Conservation (phyloP, 768 basidiomycete species). For the Auricularia cornea region DNA sequence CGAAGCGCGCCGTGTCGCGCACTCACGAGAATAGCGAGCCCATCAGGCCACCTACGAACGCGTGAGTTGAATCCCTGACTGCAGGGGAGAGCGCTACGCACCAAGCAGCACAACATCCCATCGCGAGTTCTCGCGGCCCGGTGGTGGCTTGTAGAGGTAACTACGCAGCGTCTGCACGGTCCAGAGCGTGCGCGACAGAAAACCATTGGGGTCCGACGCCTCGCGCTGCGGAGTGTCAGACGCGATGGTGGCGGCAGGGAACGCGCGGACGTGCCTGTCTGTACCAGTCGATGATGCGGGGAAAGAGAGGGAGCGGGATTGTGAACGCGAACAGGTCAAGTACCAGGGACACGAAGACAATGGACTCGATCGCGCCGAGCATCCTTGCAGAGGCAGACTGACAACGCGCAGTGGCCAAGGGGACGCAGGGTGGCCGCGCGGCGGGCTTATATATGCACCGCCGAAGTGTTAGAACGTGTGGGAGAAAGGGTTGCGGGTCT, state of each 20-base stretch:
- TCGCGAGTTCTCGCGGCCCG: constrained; percentile 41
- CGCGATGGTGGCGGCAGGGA: neutral
- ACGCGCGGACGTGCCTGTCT: constrained; percentile 43
- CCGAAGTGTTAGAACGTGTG: neutral
- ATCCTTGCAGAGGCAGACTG: constrained; percentile 26
- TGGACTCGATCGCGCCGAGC: constrained; percentile 54
- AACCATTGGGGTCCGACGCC: constrained; percentile 55
- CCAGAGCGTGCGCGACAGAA: constrained; percentile 63
- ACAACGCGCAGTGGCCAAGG: neutral
- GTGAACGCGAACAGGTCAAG: constrained; percentile 90
- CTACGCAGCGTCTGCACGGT: constrained; percentile 61
- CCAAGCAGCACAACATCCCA: constrained; percentile 97
- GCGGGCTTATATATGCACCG: neutral
- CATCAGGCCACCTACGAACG: constrained; percentile 65
- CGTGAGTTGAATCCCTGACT: neutral
- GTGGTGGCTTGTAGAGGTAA: constrained; percentile 48
- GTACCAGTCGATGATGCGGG: constrained; percentile 95
- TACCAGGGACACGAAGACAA: constrained; percentile 86
- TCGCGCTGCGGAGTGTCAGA: constrained; percentile 46
- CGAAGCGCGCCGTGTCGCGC: constrained; percentile 6
- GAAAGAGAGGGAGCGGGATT: constrained; percentile 92
- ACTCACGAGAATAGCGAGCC: constrained; percentile 88
- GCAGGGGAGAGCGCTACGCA: constrained; percentile 16
- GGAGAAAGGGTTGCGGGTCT: neutral
- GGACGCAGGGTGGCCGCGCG: neutral